Evolutionary conservation across 1,139 yeast genomes (phyloP), one percentile per base, ranked within the genome.

Genomic region (Geotrichum reessii): DNA sequence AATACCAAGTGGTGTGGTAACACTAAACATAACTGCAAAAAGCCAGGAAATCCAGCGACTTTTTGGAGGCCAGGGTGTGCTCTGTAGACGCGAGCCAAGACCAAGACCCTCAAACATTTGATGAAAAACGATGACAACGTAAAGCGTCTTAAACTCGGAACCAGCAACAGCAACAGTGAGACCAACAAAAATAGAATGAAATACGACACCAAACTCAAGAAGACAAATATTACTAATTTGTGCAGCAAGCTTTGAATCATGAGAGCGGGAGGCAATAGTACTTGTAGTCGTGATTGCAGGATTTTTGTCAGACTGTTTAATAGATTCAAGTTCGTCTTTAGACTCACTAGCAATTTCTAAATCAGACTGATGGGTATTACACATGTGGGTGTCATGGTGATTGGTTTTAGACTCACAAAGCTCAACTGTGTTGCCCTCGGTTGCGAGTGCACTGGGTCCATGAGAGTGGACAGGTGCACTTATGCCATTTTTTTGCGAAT

Each of bases 21-120:
- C 62, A 1, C 86, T 81, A 72, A 83, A 91, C 3, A 79, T 84
- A 4, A 77, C 47, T 42, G 84, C 84, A 64, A 85, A 74, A 0
- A 79, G 50, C 82, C 86, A 85, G 22, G 92, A 89, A 25, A 84
- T 75, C 70, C 68, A 71, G 49, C 65, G 62, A 67, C 77, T 78
- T 50, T 71, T 62, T 27, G 73, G 70, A 28, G 88, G 85, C 91
- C 93, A 88, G 47, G 79, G 76, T 5, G 88, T 82, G 28, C 82
- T 79, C 0, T 96, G 90, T 58, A 91, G 79, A 71, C 97, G 81
- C 6, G 96, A 82, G 57, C 97, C 97, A 66, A 91, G 78, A 66
- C 97, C 97, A 60, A 91, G 78, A 58, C 97, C 97, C 77, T 91
- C 97, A 71, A 91, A 91, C 75, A 87, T 80, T 74, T 91, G 97